These are phyloP conservation scores for Leishmania mexicana DNA, from an alignment of 208 protist genomes.

Conservation along the genomic window DNA sequence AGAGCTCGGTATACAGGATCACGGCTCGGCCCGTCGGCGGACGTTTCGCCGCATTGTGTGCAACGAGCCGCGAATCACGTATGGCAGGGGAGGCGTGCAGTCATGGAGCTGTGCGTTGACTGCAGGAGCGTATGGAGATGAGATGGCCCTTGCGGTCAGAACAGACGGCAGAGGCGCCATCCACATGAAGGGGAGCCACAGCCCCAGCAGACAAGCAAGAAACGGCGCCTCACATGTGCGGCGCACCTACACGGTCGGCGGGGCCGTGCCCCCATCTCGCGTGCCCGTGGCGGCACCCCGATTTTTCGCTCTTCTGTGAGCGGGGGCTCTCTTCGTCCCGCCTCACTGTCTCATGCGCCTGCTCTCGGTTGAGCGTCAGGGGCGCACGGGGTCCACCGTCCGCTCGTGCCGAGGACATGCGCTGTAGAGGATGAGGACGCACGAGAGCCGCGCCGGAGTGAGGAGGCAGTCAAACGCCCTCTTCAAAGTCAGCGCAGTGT, in stretches of 20 bases:
- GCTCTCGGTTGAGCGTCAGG: too few relatives aligned
- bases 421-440: too few relatives aligned
- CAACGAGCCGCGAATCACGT: background rate
- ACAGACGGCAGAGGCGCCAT: background rate
- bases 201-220: background rate
- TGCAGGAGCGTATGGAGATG: background rate
- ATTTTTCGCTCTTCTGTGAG: too few relatives aligned
- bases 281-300: background rate
- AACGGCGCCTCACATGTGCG: too few relatives aligned
- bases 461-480: too few relatives aligned
- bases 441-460: too few relatives aligned
- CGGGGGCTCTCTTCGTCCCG: too few relatives aligned
- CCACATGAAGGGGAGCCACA: background rate
- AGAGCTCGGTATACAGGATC: background rate
- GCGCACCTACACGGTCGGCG: background rate
- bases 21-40: background rate
- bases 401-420: too few relatives aligned
- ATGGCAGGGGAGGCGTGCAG: background rate
- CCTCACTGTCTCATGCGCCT: too few relatives aligned
- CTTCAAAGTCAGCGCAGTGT: too few relatives aligned
- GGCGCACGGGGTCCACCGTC: too few relatives aligned
- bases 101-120: background rate
- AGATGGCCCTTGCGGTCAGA: background rate
- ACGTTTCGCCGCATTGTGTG: background rate
- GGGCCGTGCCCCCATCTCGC: background rate